phyloP scores from a whole-genome alignment of 2,329 filamentous ascomycete species.

The Myrmaecium sp. region DNA sequence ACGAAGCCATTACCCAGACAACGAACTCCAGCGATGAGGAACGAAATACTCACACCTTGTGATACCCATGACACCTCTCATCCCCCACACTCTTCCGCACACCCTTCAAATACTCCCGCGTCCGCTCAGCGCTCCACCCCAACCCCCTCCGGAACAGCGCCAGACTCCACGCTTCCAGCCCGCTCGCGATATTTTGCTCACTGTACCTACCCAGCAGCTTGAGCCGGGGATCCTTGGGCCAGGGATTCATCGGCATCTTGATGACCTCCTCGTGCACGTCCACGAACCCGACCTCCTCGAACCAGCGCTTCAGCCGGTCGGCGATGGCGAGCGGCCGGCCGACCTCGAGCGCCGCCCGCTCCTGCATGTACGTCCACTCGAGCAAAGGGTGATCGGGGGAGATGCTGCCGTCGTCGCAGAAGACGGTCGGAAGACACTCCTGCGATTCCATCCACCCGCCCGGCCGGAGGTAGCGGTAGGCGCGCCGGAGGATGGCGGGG shows the following conservation, averaged over 20 bases:
- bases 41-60: constrained; percentile 24
- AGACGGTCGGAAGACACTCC: constrained; percentile 26
- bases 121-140: constrained; percentile 26
- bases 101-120: constrained; percentile 27
- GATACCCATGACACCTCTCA: constrained; percentile 24
- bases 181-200: constrained; percentile 28
- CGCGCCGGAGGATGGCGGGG: constrained; percentile 34
- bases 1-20: no score
- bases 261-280: constrained; percentile 36
- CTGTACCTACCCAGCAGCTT: constrained; percentile 34
- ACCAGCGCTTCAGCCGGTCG: constrained; percentile 35
- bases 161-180: constrained; percentile 27
- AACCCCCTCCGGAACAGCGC: constrained; percentile 25
- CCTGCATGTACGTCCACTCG: constrained; percentile 28
- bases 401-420: constrained; percentile 39
- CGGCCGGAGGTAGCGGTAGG: constrained; percentile 35
- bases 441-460: constrained; percentile 35
- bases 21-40: no score
- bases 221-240: constrained; percentile 30
- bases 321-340: constrained; percentile 34
- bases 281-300: constrained; percentile 39
- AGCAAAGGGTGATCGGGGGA: constrained; percentile 27
- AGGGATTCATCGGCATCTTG: constrained; percentile 36
- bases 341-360: constrained; percentile 28
- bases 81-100: constrained; percentile 23